phyloP scores from a whole-genome alignment of 1,139 yeast species.

The Casaregolazyma suthepensis region DNA sequence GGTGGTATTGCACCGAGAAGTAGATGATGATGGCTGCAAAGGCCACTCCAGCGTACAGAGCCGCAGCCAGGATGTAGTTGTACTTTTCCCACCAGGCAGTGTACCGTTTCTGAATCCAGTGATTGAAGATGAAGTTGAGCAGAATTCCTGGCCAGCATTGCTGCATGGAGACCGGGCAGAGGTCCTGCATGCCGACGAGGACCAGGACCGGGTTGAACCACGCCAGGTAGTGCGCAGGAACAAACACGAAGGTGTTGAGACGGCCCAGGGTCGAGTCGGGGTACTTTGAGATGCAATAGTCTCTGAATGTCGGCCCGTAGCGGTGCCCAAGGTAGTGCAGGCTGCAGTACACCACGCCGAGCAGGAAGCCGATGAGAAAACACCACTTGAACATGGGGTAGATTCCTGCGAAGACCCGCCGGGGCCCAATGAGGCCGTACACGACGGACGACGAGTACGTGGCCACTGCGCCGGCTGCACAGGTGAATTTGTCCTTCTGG shows the following conservation, averaged over 20 bases:
- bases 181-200: conserved; percentile 39
- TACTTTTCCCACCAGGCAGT: conserved; percentile 41
- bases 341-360: conserved; percentile 12
- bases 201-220: conserved; percentile 44
- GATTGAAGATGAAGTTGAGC: conserved; percentile 46
- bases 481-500: conserved; percentile 31
- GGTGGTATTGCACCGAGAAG: conserved; percentile 45
- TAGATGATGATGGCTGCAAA: conserved; percentile 39
- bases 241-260: conserved; percentile 22
- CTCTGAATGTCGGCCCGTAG: conserved; percentile 32
- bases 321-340: conserved; percentile 14
- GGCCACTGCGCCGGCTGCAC: conserved; percentile 37
- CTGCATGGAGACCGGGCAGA: conserved; percentile 46
- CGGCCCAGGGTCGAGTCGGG: conserved; percentile 7
- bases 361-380: conserved; percentile 42
- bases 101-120: conserved; percentile 43
- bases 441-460: conserved; percentile 46
- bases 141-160: conserved; percentile 46
- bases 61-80: conserved; percentile 50
- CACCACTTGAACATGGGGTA: conserved; percentile 43
- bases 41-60: conserved; percentile 48
- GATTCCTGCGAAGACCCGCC: conserved; percentile 41
- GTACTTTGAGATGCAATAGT: neutral
- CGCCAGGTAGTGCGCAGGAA: conserved; percentile 36
- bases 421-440: conserved; percentile 62